Evolutionary conservation across 148 eudicot species (phyloP), one percentile per base, ranked within the genome.

Genomic region (Oxyria digyna): DNA sequence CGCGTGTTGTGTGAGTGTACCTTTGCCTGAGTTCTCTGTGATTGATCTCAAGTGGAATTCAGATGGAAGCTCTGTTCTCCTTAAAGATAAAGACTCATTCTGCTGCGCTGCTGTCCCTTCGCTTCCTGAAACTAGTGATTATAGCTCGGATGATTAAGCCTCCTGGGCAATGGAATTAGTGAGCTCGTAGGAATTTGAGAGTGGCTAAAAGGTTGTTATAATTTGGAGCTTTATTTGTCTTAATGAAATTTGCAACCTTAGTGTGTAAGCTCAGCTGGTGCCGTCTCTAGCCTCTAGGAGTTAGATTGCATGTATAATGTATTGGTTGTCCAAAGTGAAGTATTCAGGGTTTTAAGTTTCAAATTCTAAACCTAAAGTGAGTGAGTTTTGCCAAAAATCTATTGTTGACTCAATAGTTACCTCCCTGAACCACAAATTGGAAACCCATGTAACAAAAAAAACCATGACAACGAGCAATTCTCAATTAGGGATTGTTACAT

Each of bases 11-110:
- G 85, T 90, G 37, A 85, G 73, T 42, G 85, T 86, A 55, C 98
- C 98, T 13, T 76, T 89, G 67, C 95, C 89, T 3, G 73, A 78
- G 40, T 90, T 89, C 74, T 75, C 65, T 12, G 79, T 88, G 10
- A 71, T 74, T 13, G 98, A 93, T 82, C 66, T 90, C 74, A 93
- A 87, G 75, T 93, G 98, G 98, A 90, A 85, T 75, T 81, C 86
- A 0, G 82, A 83, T 57, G 97, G 98, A 33, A 83, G 95, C 77
- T 87, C 84, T 68, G 82, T 93, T 74, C 80, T 93, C 67, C 86
- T 93, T 55, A 90, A 86, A 77, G 98, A 93, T 74, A 93, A 93
- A 73, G 98, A 93, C 15, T 78, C 77, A 2, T 93, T 93, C 73
- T 93, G 96, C 70, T 89, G 91, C 71, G 96, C 95, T 32, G 90